phyloP scores from a whole-genome alignment of 73 alveolate species.

The Uronychia binucleata region DNA sequence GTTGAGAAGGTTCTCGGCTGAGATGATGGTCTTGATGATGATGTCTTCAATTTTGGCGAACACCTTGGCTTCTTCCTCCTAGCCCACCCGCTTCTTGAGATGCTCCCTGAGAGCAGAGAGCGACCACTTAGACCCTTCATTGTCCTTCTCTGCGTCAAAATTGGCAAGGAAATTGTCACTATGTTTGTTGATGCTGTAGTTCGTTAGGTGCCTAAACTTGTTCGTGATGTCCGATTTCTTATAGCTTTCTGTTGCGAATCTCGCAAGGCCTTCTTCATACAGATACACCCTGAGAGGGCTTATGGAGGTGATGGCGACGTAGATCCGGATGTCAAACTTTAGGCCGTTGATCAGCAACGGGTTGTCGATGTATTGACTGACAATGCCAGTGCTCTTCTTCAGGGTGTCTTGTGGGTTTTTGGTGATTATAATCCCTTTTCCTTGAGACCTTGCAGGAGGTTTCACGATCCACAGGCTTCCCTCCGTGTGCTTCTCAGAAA shows the following conservation, averaged over 20 bases:
- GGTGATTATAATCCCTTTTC: constrained; percentile 85
- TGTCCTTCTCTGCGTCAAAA: constrained; percentile 63
- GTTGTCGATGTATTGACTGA: constrained; percentile 79
- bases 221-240: constrained; percentile 27
- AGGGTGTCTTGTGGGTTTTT: constrained; percentile 64
- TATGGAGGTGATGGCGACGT: constrained; percentile 78
- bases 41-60: constrained; percentile 21
- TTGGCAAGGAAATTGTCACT: constrained; percentile 75
- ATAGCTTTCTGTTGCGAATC: constrained; percentile 91
- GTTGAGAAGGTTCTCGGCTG: constrained; percentile 30
- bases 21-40: constrained; percentile 29
- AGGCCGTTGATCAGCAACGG: constrained; percentile 84
- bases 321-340: constrained; percentile 92
- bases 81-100: neutral
- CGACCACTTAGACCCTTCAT: constrained; percentile 88
- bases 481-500: constrained; percentile 52
- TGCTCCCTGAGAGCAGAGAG: constrained; percentile 52
- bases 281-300: constrained; percentile 86
- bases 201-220: constrained; percentile 86
- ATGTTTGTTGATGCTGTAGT: constrained; percentile 82
- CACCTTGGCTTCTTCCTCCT: neutral
- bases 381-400: constrained; percentile 41
- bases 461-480: constrained; percentile 83
- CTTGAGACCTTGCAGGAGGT: constrained; percentile 81
- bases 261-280: constrained; percentile 90